phyloP scores from a whole-genome alignment of 2,329 filamentous ascomycete species.

The Hypoxylon sp. region DNA sequence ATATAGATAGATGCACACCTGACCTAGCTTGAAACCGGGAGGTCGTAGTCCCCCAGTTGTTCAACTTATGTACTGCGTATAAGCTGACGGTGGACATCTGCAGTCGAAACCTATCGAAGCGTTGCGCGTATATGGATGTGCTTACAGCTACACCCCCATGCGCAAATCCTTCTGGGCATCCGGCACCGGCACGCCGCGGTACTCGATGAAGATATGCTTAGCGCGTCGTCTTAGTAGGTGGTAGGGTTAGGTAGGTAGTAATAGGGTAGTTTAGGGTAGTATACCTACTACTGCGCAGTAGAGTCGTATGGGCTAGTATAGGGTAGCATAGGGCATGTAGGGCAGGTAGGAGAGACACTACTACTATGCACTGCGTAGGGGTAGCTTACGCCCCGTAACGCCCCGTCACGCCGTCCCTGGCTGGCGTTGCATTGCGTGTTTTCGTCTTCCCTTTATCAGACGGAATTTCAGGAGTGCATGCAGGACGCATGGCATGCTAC shows the following conservation, averaged over 20 bases:
- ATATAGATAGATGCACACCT: conserved; percentile 26
- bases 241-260: conserved; percentile 7
- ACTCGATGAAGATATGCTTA: conserved; percentile 28
- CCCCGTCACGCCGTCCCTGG: conserved; percentile 36
- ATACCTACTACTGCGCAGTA: too few relatives aligned
- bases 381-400: conserved; percentile 14
- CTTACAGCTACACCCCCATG: conserved; percentile 23
- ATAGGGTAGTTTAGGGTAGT: conserved; percentile 15
- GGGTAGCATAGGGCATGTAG: conserved; percentile 21
- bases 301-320: background rate
- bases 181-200: conserved; percentile 23
- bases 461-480: conserved; percentile 46
- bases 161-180: conserved; percentile 31
- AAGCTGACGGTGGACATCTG: conserved; percentile 32
- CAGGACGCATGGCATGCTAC: conserved; percentile 39
- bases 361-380: background rate
- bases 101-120: conserved; percentile 29
- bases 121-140: background rate
- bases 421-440: conserved; percentile 41
- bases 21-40: conserved; percentile 37
- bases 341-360: background rate
- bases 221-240: conserved; percentile 1
- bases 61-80: background rate
- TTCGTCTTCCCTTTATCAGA: conserved; percentile 27
- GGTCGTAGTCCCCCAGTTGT: conserved; percentile 13